Evolutionary conservation across 345 rosid species (phyloP).

Genomic region (Gossypium thurberi): DNA sequence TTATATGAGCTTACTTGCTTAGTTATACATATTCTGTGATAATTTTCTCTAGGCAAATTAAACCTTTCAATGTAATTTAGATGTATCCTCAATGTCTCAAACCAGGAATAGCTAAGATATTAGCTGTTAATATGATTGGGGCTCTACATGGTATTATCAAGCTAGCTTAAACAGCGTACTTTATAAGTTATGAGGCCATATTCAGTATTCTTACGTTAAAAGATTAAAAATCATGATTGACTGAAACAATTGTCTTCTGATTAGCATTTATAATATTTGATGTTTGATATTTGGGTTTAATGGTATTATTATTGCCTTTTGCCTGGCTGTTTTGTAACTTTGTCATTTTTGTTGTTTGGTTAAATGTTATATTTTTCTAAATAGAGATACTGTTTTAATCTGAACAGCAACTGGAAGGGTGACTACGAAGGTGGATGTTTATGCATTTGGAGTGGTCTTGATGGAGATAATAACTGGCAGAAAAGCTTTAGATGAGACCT

Average conservation of each 20-base stretch:
- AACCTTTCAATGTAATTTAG: neutral
- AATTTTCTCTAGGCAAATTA: neutral
- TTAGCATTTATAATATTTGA: neutral
- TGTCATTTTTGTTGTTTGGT: neutral
- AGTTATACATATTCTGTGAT: neutral
- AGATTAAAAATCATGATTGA: neutral
- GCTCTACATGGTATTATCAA: neutral
- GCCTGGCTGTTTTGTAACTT: neutral
- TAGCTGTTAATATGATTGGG: neutral
- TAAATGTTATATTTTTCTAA: neutral
- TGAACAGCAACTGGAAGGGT: constrained; percentile 85
- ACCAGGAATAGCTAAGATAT: neutral
- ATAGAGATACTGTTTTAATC: neutral
- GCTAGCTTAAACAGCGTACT: neutral
- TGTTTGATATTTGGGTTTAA: neutral
- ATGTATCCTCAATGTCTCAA: neutral
- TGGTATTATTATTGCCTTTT: neutral
- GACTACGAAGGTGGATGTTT: constrained; percentile 81
- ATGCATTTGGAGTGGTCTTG: constrained; percentile 79
- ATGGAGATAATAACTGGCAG: constrained; percentile 89
- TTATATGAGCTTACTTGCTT: neutral
- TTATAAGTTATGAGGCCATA: neutral
- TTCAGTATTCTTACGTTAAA: neutral
- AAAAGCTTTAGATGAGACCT: constrained; percentile 63
- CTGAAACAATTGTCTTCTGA: neutral